These are phyloP conservation scores for Plantago major DNA, from an alignment of 257 asterid genomes.

Conservation along the genomic window DNA sequence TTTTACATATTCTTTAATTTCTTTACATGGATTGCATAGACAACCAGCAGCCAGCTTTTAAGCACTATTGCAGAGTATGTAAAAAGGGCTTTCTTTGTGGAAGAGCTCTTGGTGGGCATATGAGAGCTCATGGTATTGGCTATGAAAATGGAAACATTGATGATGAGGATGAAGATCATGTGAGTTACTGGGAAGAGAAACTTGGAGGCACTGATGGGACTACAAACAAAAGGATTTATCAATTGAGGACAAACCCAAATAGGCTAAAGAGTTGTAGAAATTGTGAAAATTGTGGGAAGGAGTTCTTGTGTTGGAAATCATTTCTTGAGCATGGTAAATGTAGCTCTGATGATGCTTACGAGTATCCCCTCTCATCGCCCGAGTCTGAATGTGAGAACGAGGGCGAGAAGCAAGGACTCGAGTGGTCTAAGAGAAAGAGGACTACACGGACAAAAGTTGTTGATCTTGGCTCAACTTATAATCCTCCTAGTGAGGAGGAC, in stretches of 20 bases:
- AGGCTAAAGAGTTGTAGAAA: conserved; percentile 59
- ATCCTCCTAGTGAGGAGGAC: conserved; percentile 52
- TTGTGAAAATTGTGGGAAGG: conserved; percentile 91
- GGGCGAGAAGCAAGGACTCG: conserved; percentile 25
- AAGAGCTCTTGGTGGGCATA: conserved; percentile 89
- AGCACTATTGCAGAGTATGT: conserved; percentile 84
- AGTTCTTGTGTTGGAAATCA: conserved; percentile 82
- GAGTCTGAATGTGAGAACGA: conserved; percentile 52
- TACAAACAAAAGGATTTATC: conserved; percentile 57
- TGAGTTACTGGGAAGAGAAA: conserved; percentile 72
- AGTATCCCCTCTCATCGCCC: conserved; percentile 56
- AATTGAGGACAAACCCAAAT: conserved; percentile 77
- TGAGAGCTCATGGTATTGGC: conserved; percentile 93
- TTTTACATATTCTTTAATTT: not conserved
- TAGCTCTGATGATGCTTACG: conserved; percentile 61
- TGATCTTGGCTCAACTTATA: conserved; percentile 13
- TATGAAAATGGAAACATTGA: conserved; percentile 51
- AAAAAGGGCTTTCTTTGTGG: conserved; percentile 97
- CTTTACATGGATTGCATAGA: conserved; percentile 36
- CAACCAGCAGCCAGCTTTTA: conserved; percentile 50
- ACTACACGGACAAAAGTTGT: conserved; percentile 65
- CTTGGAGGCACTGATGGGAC: conserved; percentile 21
- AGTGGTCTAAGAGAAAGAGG: conserved; percentile 78
- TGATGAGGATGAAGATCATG: conserved; percentile 44
- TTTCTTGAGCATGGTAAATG: conserved; percentile 93